Percentiles rank a stretch among this genome's conserved stretches.
These are phyloP conservation scores for Trematosphaeria pertusa DNA, from an alignment of 2,329 filamentous ascomycete genomes.

Conservation along the genomic window DNA sequence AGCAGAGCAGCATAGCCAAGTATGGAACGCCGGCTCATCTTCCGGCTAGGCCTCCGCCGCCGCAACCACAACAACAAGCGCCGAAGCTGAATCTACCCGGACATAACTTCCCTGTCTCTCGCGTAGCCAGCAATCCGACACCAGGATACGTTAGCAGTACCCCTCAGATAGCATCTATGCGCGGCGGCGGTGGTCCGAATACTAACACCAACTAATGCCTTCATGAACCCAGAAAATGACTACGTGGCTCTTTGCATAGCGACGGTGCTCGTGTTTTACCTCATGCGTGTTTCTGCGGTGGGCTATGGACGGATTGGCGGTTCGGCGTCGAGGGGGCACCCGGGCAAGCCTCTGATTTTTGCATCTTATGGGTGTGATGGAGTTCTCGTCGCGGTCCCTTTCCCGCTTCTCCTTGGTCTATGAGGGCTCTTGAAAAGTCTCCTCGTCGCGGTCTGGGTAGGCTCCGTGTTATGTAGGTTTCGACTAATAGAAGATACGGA, in stretches of 20 bases:
- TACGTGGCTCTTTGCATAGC: constrained; percentile 33
- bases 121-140: constrained; percentile 25
- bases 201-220: constrained; percentile 22
- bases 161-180: constrained; percentile 12
- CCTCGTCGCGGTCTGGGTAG: constrained; percentile 1
- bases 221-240: constrained; percentile 23
- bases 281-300: constrained; percentile 16
- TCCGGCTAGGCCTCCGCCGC: constrained; percentile 62
- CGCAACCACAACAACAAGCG: constrained; percentile 36
- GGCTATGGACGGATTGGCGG: constrained; percentile 5
- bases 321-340: constrained; percentile 4
- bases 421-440: not conserved
- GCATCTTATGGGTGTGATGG: constrained; percentile 15
- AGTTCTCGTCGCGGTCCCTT: constrained; percentile 1
- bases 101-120: constrained; percentile 24
- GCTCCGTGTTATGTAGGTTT: constrained; percentile 1
- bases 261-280: constrained; percentile 29
- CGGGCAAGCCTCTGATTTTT: constrained; percentile 5
- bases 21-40: constrained; percentile 62
- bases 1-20: constrained; percentile 61
- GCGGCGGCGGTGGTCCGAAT: constrained; percentile 13
- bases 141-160: constrained; percentile 20
- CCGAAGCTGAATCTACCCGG: constrained; percentile 35
- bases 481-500: too few relatives aligned
- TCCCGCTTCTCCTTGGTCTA: constrained; percentile 1